Conservation (phyloP, 1,284 basidiomycete genomes). For the Fomes fomentarius region DNA sequence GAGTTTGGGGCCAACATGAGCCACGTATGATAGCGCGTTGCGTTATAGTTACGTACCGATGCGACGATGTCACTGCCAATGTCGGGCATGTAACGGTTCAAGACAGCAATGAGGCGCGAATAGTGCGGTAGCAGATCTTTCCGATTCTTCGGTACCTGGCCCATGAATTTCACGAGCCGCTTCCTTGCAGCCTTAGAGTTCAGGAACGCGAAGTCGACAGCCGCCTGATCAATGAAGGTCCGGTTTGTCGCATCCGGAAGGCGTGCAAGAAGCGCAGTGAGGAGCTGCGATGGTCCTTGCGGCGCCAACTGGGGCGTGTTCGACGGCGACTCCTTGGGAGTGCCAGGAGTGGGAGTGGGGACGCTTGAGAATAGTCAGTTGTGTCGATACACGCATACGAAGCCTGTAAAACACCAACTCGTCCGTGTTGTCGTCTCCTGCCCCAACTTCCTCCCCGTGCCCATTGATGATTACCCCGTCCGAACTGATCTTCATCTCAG, state of each 20-base stretch:
- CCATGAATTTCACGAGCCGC: constrained; percentile 87
- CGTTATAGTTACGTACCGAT: constrained; percentile 54
- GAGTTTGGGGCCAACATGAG: background rate
- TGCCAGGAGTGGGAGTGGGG: constrained; percentile 66
- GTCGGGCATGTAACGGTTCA: constrained; percentile 94
- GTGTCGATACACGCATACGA: constrained; percentile 2
- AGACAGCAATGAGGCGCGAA: constrained; percentile 84
- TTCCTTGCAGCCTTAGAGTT: constrained; percentile 96
- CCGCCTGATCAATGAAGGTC: constrained; percentile 91
- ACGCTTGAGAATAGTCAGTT: constrained; percentile 36
- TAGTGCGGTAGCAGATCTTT: constrained; percentile 95
- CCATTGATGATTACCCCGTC: constrained; percentile 20
- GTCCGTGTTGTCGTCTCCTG: constrained; percentile 42
- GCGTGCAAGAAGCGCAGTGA: constrained; percentile 91
- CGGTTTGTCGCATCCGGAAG: constrained; percentile 93
- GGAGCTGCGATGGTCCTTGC: constrained; percentile 90
- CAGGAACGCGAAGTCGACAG: constrained; percentile 94
- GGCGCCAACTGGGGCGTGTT: constrained; percentile 70
- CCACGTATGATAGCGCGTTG: background rate
- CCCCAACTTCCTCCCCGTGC: background rate
- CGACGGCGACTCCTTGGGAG: constrained; percentile 66
- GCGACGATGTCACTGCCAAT: constrained; percentile 83
- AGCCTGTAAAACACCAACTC: constrained; percentile 45
- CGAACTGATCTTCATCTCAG: constrained; percentile 44
- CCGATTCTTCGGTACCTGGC: constrained; percentile 85